Evolutionary conservation across 768 basidiomycete genomes (phyloP), one percentile per base, ranked within the genome.

Genomic region (Termitomyces sp.): DNA sequence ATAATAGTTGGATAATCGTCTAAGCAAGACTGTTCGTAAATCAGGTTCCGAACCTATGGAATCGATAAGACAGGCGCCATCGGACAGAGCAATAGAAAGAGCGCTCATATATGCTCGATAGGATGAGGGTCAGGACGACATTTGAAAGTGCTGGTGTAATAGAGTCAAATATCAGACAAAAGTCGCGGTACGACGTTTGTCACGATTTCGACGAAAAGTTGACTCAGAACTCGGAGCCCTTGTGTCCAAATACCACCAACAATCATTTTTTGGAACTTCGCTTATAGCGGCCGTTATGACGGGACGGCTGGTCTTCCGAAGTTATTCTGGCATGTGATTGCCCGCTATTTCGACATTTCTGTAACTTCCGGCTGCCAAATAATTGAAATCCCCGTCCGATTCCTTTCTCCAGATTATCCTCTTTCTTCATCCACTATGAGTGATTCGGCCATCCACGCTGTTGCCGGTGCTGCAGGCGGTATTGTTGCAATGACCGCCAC

Each of bases 401-500:
- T 27, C 8, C 48, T 25, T n/a, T 54, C 56, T 21, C 23, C 39
- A 21, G 28, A 32, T 34, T 41, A 21, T 12, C 28, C 27, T 16
- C 30, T 23, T 40, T 47, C 30, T 25, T 45, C 35, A 14, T 44
- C 17, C 34, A 69, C 50, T 43, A 84, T 86, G 82, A 82, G 78
- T 58, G 91, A 98, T 71, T 92, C 91, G 47, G 72, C 84, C 14
- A 88, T 97, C 28, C 94, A 98, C 63, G 82, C 95, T 37, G 65
- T 90, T 12, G 91, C 95, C 17, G 97, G 97, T 12, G 93, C 94
- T 17, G 82, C 87, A 1, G 95, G 93, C 47, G 96, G 96, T 25
- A 88, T 96, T 64, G 70, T 79, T 21, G 93, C 96, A 23, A 97
- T 98, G 94, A 80, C 83, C n/a, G 84, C 79, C 35, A 94, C 90